Base-by-base conservation (phyloP, 1,139 yeast species). In the Chernovozyma aurita region DNA sequence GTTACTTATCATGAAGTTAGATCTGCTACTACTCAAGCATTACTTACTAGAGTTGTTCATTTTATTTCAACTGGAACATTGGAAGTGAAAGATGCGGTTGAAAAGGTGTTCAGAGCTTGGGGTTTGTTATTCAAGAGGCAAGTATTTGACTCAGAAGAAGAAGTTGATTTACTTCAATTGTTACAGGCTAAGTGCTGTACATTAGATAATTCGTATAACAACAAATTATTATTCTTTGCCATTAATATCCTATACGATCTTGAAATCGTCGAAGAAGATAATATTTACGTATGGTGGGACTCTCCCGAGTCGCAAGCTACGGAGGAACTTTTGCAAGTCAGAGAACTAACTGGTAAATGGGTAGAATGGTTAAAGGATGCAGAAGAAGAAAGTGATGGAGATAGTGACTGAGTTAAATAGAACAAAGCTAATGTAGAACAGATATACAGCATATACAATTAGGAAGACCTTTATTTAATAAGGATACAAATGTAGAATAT, bases 1-100 rank as follows among this genome's bases (percentile, higher is more conserved):
- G 97, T 88, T 12, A 76, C 94, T 0, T 92, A 92, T 58, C 95
- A 86, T 52, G 96, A 90, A 53, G 97, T 92, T 12, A 77, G 97
- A 55, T 61, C 67, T 27, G 95, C 95, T 5, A 87, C 96, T 0
- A 68, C 80, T 27, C 70, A 73, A 32, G 94, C 97, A 0, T 68
- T 92, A 50, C 53, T 87, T 32, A 66, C 68, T 34, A 74, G 94
- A 51, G 76, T 85, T 16, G 70, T 76, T 38, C 85, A 85, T 47
- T 83, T 83, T 52, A 74, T 87, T 31, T 73, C 80, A 29, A 85
- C 95, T 1, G 86, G 74, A 40, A 86, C 95, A 0, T 65, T 85
- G 46, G 78, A 76, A 32, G 80, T 81, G 30, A 83, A 84, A 52
- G 83, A 77, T 27, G 96, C 97, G 0, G 74, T 85, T 0, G 69